A percentile compares a stretch with the other conserved stretches of the same genome.
phyloP scores from a whole-genome alignment of 176 grass and related monocot genomes.

The Saccharum spontaneum region DNA sequence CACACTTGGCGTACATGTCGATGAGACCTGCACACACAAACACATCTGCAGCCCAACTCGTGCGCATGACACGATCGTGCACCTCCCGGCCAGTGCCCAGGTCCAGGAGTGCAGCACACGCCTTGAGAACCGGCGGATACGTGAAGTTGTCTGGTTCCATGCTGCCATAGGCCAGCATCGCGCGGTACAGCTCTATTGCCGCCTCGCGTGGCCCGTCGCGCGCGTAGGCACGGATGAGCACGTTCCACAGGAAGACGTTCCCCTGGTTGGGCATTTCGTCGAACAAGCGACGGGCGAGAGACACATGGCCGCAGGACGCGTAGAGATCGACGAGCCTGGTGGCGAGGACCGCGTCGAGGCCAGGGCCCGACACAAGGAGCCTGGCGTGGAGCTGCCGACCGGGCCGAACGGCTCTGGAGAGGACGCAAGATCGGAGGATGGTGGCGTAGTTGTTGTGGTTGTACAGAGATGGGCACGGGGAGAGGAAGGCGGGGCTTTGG shows the following conservation, averaged over 20 bases:
- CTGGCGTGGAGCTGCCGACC: conserved; percentile 64
- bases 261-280: conserved; percentile 59
- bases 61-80: conserved; percentile 38
- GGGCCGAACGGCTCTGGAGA: conserved; percentile 29
- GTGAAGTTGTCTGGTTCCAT: conserved; percentile 69
- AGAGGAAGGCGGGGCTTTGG: not conserved
- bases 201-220: conserved; percentile 52
- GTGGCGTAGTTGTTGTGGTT: conserved; percentile 38
- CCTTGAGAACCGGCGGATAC: conserved; percentile 66
- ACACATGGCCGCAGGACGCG: conserved; percentile 34
- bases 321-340: conserved; percentile 65
- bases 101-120: conserved; percentile 54
- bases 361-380: conserved; percentile 50
- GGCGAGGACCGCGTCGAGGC: conserved; percentile 27
- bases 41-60: conserved; percentile 44
- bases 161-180: conserved; percentile 42
- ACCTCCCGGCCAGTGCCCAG: conserved; percentile 43
- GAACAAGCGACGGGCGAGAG: conserved; percentile 51
- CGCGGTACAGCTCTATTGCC: conserved; percentile 44
- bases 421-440: conserved; percentile 51
- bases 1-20: conserved; percentile 81
- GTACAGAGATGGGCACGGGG: not conserved
- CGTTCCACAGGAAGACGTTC: conserved; percentile 75
- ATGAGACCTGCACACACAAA: conserved; percentile 52
- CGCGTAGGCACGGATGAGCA: conserved; percentile 60